Base-by-base conservation (phyloP, 139 green algal species). In the Eudorina sp. region DNA sequence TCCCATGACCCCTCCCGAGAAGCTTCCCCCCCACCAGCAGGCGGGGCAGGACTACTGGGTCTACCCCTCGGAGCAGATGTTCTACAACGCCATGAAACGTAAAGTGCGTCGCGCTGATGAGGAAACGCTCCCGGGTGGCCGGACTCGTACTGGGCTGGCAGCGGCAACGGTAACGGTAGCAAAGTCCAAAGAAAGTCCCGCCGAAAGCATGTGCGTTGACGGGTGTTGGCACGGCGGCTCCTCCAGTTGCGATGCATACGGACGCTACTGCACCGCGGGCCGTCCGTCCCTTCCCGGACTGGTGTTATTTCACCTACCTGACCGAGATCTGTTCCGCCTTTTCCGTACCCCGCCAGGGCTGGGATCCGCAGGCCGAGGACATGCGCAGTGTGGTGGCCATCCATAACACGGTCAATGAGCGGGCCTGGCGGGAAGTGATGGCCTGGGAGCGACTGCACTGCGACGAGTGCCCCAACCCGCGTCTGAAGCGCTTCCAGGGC, bases 381-480 rank as follows among this genome's bases (percentile, higher is more conserved):
- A 98, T 98, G 97, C 55, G 73, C 1, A 94, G 90, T 4, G 97
- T 99, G 68, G 96, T 99, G 55, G 90, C 91, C 69, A 99, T 99
- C 43, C 97, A 99, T 93, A 99, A 99, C 89, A 92, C 92, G 0
- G 97, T 99, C 53, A 99, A 99, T 88, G 97, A 99, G 93, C 92
- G 95, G 9, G 97, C 95, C 0, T 99, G 97, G 97, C 85, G 79
- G 36, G 94, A 98, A 85, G 94, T 99, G 25, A 88, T 96, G 79
- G 78, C 89, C 5, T 99, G 96, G 96, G 97, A 99, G 85, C 70
- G 72, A 45, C 83, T 93, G 69, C 93, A 97, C 80, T 83, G 78
- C 19, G 88, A 79, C 4, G 88, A 91, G 1, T 98, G 96, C 86
- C 73, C 53, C n/a, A 43, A 58, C 2, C 48, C 97, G 75, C 40